Evolutionary conservation across 352 stramenopile genomes (phyloP).

Genomic region (Globisporangium nagaii): DNA sequence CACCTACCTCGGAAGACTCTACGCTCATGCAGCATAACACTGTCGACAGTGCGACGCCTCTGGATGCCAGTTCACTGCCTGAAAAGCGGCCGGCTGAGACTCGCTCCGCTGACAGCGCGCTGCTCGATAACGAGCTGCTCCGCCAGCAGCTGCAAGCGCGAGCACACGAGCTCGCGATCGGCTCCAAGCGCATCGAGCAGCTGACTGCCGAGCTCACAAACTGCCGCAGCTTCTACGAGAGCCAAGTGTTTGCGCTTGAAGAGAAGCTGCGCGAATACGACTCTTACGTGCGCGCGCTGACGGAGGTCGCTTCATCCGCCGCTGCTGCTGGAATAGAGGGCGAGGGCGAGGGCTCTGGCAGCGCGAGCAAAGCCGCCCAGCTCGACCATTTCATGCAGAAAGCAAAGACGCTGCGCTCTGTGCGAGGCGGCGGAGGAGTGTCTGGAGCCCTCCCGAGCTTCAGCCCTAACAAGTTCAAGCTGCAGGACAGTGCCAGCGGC

Average conservation of each 20-base stretch:
- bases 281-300: conserved; percentile 32
- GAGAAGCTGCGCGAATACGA: conserved; percentile 49
- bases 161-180: conserved; percentile 37
- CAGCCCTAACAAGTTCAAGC: neutral
- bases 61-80: neutral
- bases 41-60: too few relatives aligned
- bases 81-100: neutral
- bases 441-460: neutral
- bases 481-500: neutral
- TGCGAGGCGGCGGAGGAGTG: conserved; percentile 40
- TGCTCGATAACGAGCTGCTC: conserved; percentile 47
- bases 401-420: conserved; percentile 50
- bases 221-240: conserved; percentile 51
- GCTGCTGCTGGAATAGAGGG: neutral
- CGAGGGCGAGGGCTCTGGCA: conserved; percentile 23
- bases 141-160: conserved; percentile 49
- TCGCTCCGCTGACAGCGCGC: conserved; percentile 13
- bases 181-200: conserved; percentile 33
- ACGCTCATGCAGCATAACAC: too few relatives aligned
- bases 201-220: conserved; percentile 41
- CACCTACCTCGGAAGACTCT: conserved; percentile 11
- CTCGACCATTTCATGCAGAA: conserved; percentile 47
- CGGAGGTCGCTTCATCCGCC: conserved; percentile 16
- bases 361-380: conserved; percentile 31
- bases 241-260: conserved; percentile 34